Base-by-base conservation (phyloP, 305 asterid genomes). In the Euphrasia arctica region DNA sequence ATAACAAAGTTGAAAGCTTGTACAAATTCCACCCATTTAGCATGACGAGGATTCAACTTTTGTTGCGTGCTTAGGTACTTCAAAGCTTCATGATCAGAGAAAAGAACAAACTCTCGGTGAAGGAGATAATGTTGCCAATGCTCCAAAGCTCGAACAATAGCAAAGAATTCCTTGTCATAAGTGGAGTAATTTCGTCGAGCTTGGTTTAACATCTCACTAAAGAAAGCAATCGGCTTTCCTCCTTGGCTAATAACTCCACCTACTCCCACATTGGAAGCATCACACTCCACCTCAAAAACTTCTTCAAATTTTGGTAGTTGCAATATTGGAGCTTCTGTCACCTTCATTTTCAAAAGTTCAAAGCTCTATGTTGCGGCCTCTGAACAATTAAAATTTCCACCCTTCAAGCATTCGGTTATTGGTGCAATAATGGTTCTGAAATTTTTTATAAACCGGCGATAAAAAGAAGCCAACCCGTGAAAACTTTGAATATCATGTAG, bases 391-490 rank as follows among this genome's bases (percentile, higher is more conserved):
- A 65, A 71, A 0, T 3, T 59, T 2, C 58, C 63, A 6, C 52
- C 58, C n/a, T 52, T 65, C 43, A 65, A 50, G 1, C 68, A 18
- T 2, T 68, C 64, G 0, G 74, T 69, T 0, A 72, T 58, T 0
- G 74, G 78, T 4, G 72, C 74, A 47, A 63, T 28, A n/a, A 72
- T 8, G 9, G 63, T 55, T 47, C 34, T 78, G 36, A 65, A 72
- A 12, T 32, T 32, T 9, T 55, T 31, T 10, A 70, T 60, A 18
- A 71, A 63, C 9, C 72, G 22, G 2, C 63, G 58, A 27, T 68
- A 71, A 13, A 78, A 75, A 5, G 72, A 78, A 31, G 83, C 73
- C 1, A 74, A 65, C 54, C 69, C 22, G 8, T 50, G 7, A 50
- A 50, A 50, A 50, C 56, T 50, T 50, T 27, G 52, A 47, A 47